Evolutionary conservation across 139 green algal species (phyloP).

Genomic region (Auxenochlorella pyrenoidosa): DNA sequence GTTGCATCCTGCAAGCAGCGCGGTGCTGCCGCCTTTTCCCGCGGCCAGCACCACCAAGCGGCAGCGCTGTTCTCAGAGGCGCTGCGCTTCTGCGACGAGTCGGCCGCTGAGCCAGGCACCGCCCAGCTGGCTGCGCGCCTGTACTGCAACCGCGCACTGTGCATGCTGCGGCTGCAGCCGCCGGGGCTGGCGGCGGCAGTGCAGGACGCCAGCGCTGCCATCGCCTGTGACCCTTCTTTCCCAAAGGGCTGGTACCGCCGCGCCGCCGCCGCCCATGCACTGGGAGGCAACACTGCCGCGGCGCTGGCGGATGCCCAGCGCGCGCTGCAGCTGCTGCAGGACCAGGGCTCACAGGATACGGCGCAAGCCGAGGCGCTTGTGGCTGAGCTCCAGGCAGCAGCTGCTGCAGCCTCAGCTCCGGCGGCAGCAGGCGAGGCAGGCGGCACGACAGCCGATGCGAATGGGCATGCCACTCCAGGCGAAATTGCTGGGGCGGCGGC

Average conservation of each 20-base stretch:
- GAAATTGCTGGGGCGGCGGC: neutral
- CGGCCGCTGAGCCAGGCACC: neutral
- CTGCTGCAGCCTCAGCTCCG: too few relatives aligned
- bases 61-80: conserved; percentile 27
- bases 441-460: neutral
- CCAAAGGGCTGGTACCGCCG: conserved; percentile 47
- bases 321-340: conserved; percentile 14
- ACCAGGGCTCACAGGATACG: neutral
- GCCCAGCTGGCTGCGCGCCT: conserved; percentile 19
- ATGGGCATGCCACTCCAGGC: neutral
- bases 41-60: conserved; percentile 12
- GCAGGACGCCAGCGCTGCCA: conserved; percentile 24
- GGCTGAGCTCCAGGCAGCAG: conserved; percentile 10
- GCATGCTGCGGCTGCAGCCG: neutral
- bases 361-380: conserved; percentile 11
- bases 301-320: conserved; percentile 16
- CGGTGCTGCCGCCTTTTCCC: conserved; percentile 10
- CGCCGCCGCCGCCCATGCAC: neutral
- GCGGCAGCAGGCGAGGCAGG: neutral
- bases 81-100: conserved; percentile 26
- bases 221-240: conserved; percentile 10
- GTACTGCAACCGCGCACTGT: conserved; percentile 48
- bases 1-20: neutral
- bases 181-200: neutral
- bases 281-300: neutral